phyloP scores from a whole-genome alignment of 768 basidiomycete genomes.

The Dendrothele bispora region DNA sequence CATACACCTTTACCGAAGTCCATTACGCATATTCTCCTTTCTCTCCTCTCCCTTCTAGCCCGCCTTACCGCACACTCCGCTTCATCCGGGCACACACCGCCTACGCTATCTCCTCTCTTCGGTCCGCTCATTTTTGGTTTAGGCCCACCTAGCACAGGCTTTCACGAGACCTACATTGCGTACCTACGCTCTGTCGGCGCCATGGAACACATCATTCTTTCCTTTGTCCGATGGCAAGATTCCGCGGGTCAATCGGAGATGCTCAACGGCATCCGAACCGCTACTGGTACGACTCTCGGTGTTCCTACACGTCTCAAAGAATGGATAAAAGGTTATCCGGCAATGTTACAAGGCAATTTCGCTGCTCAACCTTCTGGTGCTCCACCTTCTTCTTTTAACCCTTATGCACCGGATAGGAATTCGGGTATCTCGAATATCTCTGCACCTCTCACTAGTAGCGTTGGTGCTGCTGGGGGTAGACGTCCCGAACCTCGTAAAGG shows the following conservation, averaged over 20 bases:
- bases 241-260: constrained; percentile 38
- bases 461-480: no score
- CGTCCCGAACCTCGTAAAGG: constrained; percentile 72
- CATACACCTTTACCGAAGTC: no score
- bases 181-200: constrained; percentile 86
- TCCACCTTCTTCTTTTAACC: no score
- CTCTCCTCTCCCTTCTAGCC: constrained; percentile 78
- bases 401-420: no score
- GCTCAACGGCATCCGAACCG: constrained; percentile 27
- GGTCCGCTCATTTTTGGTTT: constrained; percentile 89
- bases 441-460: no score
- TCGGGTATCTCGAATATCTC: no score
- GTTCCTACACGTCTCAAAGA: constrained; percentile 86
- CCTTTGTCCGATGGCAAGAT: constrained; percentile 85
- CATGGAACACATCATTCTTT: constrained; percentile 90
- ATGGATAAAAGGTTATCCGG: constrained; percentile 89
- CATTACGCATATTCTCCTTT: constrained; percentile 61
- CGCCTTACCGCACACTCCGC: constrained; percentile 83
- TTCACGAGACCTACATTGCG: constrained; percentile 58
- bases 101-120: constrained; percentile 86
- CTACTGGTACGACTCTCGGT: constrained; percentile 55
- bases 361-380: no score
- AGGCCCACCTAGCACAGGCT: constrained; percentile 16
- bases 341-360: constrained; percentile 67
- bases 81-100: constrained; percentile 87